Evolutionary conservation across 75 land plant genomes (phyloP), one percentile per base, ranked within the genome.

Genomic region (Chamaecyparis obtusa): DNA sequence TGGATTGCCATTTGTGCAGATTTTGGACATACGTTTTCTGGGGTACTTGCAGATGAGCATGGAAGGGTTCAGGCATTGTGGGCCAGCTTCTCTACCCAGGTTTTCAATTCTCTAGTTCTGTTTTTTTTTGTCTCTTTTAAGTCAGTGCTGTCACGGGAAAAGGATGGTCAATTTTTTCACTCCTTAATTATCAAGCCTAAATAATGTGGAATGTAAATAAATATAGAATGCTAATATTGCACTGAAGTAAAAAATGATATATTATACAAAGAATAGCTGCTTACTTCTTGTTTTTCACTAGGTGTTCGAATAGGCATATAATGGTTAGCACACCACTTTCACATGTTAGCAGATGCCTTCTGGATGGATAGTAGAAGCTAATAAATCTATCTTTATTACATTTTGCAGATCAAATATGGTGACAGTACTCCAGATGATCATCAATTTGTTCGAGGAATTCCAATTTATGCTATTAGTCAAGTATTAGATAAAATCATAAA

Each of bases 31-130:
- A 88, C 93, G 37, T 96, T 97, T 85, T 97, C 99, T 21, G 99
- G 99, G 37, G 98, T 96, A 16, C 89, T 97, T 24, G 93, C 97
- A 57, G 98, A 97, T 91, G 99, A 96, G 77, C 89, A 75, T 13
- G 99, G 99, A 88, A 91, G 93, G 76, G 98, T 96, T 83, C 94
- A 96, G 89, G 99, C 98, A 43, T 87, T 97, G 21, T 97, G 99
- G 99, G 98, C 92, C 49, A 97, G 99, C 91, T 97, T 97, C 86
- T 97, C 99, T 17, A 96, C 99, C n/a, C 99, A 97, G 94, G 95
- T 96, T 84, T 89, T 69, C 67, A 14, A 15, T 78, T 14, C 36
- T 87, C 6, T 21, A n/a, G 41, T 69, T 72, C 44, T 35, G 15
- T 3, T 9, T 9, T 37, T 80, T 49, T 32, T 5, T 43, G 9